phyloP scores from a whole-genome alignment of 1,284 basidiomycete species.

The Boletus semigastroideus region DNA sequence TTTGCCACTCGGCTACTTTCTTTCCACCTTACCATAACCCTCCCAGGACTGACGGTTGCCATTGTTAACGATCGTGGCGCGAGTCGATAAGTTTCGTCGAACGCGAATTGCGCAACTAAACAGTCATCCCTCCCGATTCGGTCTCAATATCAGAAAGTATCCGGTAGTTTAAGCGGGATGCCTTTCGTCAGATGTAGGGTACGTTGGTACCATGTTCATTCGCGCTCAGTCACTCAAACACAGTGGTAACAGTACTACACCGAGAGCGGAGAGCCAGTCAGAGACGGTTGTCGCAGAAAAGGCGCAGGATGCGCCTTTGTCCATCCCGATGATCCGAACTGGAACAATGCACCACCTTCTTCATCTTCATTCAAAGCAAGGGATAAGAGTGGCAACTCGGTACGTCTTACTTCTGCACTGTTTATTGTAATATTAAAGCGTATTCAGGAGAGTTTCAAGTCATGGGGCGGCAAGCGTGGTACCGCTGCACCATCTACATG shows the following conservation, averaged over 20 bases:
- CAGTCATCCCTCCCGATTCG: background rate
- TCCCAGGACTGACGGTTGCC: background rate
- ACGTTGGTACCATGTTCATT: constrained; percentile 13
- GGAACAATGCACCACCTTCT: constrained; percentile 19
- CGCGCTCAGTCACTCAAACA: constrained; percentile 7
- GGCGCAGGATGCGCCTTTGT: constrained; percentile 22
- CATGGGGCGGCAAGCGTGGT: constrained; percentile 3
- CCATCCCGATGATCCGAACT: constrained; percentile 28
- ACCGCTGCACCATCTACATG: background rate
- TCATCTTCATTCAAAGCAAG: constrained; percentile 9
- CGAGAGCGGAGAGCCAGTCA: constrained; percentile 24
- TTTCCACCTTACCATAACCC: background rate
- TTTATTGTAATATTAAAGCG: background rate
- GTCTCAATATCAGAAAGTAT: background rate
- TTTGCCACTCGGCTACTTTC: background rate
- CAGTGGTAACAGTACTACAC: constrained; percentile 23
- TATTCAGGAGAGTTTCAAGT: constrained; percentile 10
- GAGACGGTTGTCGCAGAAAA: constrained; percentile 21
- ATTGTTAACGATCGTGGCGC: background rate
- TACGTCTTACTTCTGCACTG: constrained; percentile 8
- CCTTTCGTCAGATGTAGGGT: constrained; percentile 26
- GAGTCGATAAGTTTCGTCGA: background rate
- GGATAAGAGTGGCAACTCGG: constrained; percentile 16
- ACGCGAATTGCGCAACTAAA: constrained; percentile 1
- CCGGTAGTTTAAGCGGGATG: constrained; percentile 21